A percentile compares a stretch with the other conserved stretches of the same genome.
phyloP scores from a whole-genome alignment of 129 eudicot species.

The Flaveria brownii region DNA sequence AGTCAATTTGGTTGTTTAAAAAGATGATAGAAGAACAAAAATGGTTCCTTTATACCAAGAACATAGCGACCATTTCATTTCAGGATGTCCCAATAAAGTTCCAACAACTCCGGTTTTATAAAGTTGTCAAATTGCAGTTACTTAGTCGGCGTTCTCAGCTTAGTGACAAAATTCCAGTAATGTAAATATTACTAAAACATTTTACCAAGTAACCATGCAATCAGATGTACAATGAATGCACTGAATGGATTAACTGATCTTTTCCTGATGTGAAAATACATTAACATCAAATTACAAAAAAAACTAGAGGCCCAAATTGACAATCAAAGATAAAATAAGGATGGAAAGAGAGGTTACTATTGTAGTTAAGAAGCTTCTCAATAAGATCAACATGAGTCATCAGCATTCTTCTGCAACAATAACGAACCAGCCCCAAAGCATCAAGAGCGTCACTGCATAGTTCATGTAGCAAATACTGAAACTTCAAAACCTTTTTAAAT shows the following conservation, averaged over 20 bases:
- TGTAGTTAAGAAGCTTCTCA: conserved; percentile 96
- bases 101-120: neutral
- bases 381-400: conserved; percentile 99
- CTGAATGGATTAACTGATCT: too few relatives aligned
- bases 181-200: too few relatives aligned
- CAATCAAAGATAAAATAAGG: neutral
- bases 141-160: neutral
- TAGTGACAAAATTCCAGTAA: too few relatives aligned
- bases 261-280: too few relatives aligned
- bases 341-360: conserved; percentile 49
- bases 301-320: neutral
- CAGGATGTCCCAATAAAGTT: neutral
- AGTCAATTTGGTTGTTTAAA: conserved; percentile 1
- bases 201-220: too few relatives aligned
- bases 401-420: conserved; percentile 94
- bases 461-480: conserved; percentile 14
- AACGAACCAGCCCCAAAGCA: conserved; percentile 82
- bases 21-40: neutral
- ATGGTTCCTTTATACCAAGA: neutral
- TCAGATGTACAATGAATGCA: too few relatives aligned
- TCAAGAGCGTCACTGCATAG: conserved; percentile 88
- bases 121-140: neutral
- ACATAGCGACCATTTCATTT: neutral
- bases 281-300: too few relatives aligned
- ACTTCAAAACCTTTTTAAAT: neutral